These are phyloP conservation scores for Selaginella moellendorffii DNA, from an alignment of 75 land plant genomes.

Conservation along the genomic window DNA sequence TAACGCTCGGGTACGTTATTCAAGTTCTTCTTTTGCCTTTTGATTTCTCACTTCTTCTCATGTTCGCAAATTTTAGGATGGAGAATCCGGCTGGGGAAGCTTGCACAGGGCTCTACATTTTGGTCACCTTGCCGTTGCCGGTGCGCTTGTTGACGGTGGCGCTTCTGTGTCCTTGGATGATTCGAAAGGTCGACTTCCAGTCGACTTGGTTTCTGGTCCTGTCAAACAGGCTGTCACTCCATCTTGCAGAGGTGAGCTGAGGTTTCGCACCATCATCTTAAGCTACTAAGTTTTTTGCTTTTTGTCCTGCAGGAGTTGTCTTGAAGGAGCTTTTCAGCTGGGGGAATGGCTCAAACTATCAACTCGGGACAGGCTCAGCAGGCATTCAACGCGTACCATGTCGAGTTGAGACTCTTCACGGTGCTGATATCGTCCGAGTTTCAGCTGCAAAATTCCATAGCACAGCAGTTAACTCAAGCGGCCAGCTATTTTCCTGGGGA, in stretches of 20 bases:
- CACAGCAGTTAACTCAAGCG: slow-evolving; percentile 61
- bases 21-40: too few relatives aligned
- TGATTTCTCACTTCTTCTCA: too few relatives aligned
- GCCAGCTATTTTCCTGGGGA: slow-evolving; percentile 89
- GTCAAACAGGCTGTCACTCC: slow-evolving; percentile 39
- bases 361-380: slow-evolving; percentile 92
- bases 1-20: slow-evolving; percentile 63
- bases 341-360: slow-evolving; percentile 98
- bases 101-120: slow-evolving; percentile 95
- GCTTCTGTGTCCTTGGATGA: slow-evolving; percentile 78
- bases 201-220: slow-evolving; percentile 92
- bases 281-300: too few relatives aligned
- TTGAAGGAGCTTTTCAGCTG: slow-evolving; percentile 78
- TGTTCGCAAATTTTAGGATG: too few relatives aligned
- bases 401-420: slow-evolving; percentile 84
- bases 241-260: slow-evolving; percentile 16
- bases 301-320: slow-evolving; percentile 32
- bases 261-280: too few relatives aligned
- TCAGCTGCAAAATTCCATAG: slow-evolving; percentile 97
- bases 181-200: slow-evolving; percentile 53
- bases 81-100: slow-evolving; percentile 98
- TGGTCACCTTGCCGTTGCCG: slow-evolving; percentile 95
- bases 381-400: slow-evolving; percentile 74
- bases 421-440: slow-evolving; percentile 27
- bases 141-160: slow-evolving; percentile 69